A percentile compares a stretch with the other conserved stretches of the same genome.
Conservation (phyloP, 1,139 yeast genomes). For the Pichia sp. region DNA sequence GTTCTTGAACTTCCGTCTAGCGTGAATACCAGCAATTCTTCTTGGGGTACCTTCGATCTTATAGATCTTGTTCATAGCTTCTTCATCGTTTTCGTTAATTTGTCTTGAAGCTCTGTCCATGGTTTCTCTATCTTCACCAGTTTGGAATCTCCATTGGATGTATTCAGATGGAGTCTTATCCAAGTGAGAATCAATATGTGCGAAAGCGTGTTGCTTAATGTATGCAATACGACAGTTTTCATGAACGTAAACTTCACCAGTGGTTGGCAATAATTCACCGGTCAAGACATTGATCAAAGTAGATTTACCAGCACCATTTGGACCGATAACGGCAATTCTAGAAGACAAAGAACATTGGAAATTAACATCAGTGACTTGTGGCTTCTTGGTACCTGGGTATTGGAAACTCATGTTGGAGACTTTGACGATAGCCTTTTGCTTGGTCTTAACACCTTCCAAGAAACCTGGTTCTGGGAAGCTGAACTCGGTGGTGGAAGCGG, state of each 20-base stretch:
- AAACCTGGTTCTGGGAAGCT: constrained; percentile 99
- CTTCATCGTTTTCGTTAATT: constrained; percentile 94
- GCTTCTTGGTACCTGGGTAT: constrained; percentile 97
- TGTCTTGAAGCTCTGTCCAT: constrained; percentile 99
- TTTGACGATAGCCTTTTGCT: constrained; percentile 99
- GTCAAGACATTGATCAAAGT: constrained; percentile 97
- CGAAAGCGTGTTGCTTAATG: constrained; percentile 99
- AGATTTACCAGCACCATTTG: constrained; percentile 99
- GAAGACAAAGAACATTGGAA: constrained; percentile 99
- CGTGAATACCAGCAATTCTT: constrained; percentile 90
- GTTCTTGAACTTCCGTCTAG: constrained; percentile 99
- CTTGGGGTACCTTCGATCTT: constrained; percentile 98
- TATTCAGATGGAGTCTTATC: constrained; percentile 99
- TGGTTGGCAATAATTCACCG: constrained; percentile 98
- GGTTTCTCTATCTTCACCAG: constrained; percentile 99
- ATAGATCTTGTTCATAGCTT: constrained; percentile 98
- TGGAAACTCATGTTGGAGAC: constrained; percentile 96
- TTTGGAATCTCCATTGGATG: constrained; percentile 99
- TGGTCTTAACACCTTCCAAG: constrained; percentile 99
- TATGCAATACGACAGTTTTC: constrained; percentile 99
- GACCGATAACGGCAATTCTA: constrained; percentile 99
- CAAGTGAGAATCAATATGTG: constrained; percentile 96
- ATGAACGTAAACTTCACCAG: constrained; percentile 98
- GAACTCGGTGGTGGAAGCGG: constrained; percentile 96
- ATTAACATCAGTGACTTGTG: constrained; percentile 83